These are phyloP conservation scores for Pugionium dolabratum DNA, from an alignment of 345 rosid species.

Conservation along the genomic window DNA sequence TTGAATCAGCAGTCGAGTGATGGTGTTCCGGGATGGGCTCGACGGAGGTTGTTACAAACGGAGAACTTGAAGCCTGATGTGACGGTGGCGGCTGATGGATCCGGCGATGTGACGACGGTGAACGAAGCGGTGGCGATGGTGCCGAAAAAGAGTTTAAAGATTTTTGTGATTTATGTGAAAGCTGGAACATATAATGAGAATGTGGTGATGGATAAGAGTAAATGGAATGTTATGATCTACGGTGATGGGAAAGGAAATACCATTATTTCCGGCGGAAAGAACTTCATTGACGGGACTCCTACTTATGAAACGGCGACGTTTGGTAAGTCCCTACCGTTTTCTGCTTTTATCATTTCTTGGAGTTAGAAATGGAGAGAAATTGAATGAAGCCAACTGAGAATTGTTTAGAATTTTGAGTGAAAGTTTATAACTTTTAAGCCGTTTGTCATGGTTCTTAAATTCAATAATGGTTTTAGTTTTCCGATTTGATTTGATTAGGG, in stretches of 20 bases:
- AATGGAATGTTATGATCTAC: constrained; percentile 84
- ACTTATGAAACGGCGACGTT: constrained; percentile 78
- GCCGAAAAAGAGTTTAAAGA: constrained; percentile 56
- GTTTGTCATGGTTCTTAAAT: too few relatives aligned
- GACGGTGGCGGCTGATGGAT: constrained; percentile 70
- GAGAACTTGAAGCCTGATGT: constrained; percentile 40
- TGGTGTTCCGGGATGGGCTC: constrained; percentile 62
- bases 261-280: constrained; percentile 56
- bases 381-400: not conserved
- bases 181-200: constrained; percentile 67
- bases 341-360: not conserved
- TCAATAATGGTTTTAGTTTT: too few relatives aligned
- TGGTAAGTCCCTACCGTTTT: constrained; percentile 44
- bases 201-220: constrained; percentile 63
- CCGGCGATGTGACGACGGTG: constrained; percentile 54
- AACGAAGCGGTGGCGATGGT: constrained; percentile 53
- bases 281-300: constrained; percentile 72
- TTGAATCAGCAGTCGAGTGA: constrained; percentile 3
- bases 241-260: constrained; percentile 72
- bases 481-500: too few relatives aligned
- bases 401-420: too few relatives aligned
- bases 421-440: too few relatives aligned
- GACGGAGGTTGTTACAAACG: constrained; percentile 64
- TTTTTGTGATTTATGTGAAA: constrained; percentile 72
- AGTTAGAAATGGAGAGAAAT: not conserved